These are phyloP conservation scores for Ambrosia hybrid DNA, from an alignment of 140 eudicot species.

Conservation along the genomic window DNA sequence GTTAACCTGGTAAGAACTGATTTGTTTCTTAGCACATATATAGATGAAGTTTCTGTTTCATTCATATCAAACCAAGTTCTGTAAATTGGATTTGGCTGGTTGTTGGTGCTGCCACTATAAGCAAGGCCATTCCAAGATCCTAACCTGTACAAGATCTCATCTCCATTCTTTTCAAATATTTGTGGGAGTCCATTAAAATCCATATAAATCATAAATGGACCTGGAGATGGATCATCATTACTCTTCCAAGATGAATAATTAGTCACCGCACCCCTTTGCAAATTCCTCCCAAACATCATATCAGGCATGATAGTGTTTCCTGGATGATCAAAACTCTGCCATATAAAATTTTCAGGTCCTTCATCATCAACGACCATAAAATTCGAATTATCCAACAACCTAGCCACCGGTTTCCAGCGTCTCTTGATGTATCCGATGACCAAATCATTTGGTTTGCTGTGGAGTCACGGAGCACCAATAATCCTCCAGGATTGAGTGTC, in stretches of 20 bases:
- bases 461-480: too few species aligned
- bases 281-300: constrained; percentile 4
- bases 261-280: constrained; percentile 11
- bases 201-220: too few species aligned
- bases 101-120: constrained; percentile 18
- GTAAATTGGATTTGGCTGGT: background rate
- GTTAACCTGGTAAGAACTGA: too few species aligned
- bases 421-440: too few species aligned
- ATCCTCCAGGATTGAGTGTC: too few species aligned
- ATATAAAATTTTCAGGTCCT: background rate
- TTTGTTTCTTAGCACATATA: too few species aligned
- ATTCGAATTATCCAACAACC: constrained; percentile 7
- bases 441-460: too few species aligned
- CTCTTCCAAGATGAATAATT: constrained; percentile 36
- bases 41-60: constrained; percentile 14
- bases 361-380: background rate
- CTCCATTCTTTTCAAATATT: constrained; percentile 9
- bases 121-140: constrained; percentile 32
- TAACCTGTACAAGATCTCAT: background rate
- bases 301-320: background rate
- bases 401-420: too few species aligned
- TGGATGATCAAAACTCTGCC: constrained; percentile 45
- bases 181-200: too few species aligned
- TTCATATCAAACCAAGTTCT: background rate
- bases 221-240: background rate